Evolutionary conservation across 2,329 filamentous ascomycete species (phyloP).

Genomic region (Monilinia vaccinii-corymbosi): DNA sequence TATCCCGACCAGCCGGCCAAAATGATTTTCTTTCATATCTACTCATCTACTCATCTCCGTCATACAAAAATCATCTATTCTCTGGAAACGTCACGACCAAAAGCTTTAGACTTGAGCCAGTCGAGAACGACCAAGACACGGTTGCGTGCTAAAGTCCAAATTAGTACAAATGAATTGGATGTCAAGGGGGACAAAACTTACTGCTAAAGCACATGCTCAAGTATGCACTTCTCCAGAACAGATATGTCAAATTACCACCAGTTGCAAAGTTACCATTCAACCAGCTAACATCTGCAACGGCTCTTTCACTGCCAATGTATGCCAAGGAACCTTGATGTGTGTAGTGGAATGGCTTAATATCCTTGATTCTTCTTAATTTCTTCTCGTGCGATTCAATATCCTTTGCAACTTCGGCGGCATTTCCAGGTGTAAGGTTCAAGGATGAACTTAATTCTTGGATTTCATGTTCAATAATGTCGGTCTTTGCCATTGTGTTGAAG

Average conservation of each 20-base stretch:
- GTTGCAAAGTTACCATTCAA: slow-evolving; percentile 93
- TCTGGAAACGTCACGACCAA: slow-evolving; percentile 87
- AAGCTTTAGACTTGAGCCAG: slow-evolving; percentile 95
- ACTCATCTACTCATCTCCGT: background rate
- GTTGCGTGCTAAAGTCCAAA: slow-evolving; percentile 62
- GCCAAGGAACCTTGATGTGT: slow-evolving; percentile 94
- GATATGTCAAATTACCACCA: slow-evolving; percentile 87
- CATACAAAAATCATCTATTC: slow-evolving; percentile 43
- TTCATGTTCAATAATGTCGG: slow-evolving; percentile 68
- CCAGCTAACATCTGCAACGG: slow-evolving; percentile 95
- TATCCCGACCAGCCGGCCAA: background rate
- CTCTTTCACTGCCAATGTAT: slow-evolving; percentile 97
- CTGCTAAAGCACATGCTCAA: slow-evolving; percentile 99
- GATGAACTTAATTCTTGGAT: slow-evolving; percentile 58
- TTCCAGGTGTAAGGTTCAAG: slow-evolving; percentile 52
- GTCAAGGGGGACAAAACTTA: slow-evolving; percentile 43
- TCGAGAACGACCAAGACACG: slow-evolving; percentile 86
- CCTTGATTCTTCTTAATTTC: slow-evolving; percentile 79
- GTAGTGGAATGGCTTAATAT: slow-evolving; percentile 97
- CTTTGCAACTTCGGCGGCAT: slow-evolving; percentile 55
- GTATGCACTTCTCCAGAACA: slow-evolving; percentile 98
- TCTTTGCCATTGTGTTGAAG: slow-evolving; percentile 99
- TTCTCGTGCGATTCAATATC: slow-evolving; percentile 84
- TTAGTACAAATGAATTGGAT: slow-evolving; percentile 12
- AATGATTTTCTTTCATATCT: background rate